Evolutionary conservation across 768 basidiomycete species (phyloP).

Genomic region (Hygrocybe coccinea): DNA sequence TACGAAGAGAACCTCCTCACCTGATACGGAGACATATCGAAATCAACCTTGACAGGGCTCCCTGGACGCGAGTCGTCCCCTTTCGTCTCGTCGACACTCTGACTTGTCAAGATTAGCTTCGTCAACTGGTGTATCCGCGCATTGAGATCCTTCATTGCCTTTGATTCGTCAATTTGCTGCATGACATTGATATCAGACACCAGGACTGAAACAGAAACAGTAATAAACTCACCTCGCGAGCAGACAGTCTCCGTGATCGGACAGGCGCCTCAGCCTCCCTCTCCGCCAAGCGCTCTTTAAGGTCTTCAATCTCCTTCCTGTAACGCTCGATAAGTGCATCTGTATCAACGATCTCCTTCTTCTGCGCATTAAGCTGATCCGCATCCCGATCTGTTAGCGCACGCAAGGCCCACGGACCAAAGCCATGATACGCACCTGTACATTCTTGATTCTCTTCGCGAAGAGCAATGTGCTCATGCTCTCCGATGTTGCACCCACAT

Average conservation of each 20-base stretch:
- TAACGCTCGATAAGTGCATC: conserved; percentile 93
- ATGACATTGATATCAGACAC: not conserved
- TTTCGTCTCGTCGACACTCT: conserved; percentile 66
- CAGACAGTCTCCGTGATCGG: conserved; percentile 45
- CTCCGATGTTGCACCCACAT: conserved; percentile 70
- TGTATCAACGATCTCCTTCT: conserved; percentile 91
- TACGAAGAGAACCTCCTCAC: conserved; percentile 32
- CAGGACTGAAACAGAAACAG: not conserved
- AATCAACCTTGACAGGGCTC: conserved; percentile 86
- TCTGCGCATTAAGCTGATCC: conserved; percentile 69
- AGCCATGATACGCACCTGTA: conserved; percentile 48
- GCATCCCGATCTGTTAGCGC: conserved; percentile 2
- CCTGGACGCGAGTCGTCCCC: conserved; percentile 70
- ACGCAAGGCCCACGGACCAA: not conserved
- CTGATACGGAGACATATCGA: conserved; percentile 84
- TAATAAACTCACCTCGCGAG: conserved; percentile 40
- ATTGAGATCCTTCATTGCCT: conserved; percentile 80
- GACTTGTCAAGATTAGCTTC: conserved; percentile 80
- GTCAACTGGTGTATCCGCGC: conserved; percentile 76
- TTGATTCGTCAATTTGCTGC: conserved; percentile 79
- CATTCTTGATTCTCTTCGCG: conserved; percentile 86
- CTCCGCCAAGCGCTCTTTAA: conserved; percentile 68
- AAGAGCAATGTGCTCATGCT: conserved; percentile 86
- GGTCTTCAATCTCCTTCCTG: conserved; percentile 88
- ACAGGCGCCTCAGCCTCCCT: conserved; percentile 60